phyloP scores from a whole-genome alignment of 352 stramenopile species.

The Phytophthora foliorum region DNA sequence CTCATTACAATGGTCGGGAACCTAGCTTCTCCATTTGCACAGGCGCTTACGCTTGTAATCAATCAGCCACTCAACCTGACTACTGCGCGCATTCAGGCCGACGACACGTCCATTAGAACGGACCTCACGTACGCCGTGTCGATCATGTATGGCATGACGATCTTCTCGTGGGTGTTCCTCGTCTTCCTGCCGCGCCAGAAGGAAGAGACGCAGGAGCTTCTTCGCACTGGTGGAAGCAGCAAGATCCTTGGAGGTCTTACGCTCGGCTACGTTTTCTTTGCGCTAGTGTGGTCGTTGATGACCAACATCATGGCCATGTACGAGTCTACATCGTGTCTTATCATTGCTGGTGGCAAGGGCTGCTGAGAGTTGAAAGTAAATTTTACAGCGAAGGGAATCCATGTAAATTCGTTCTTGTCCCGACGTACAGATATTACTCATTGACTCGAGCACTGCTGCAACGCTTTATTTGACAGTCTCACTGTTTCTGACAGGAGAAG shows the following conservation, averaged over 20 bases:
- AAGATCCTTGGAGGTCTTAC: slow-evolving; percentile 42
- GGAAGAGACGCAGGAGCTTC: slow-evolving; percentile 42
- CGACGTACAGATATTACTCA: too few relatives aligned
- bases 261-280: slow-evolving; percentile 40
- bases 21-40: slow-evolving; percentile 43
- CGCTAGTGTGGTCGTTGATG: slow-evolving; percentile 45
- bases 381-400: too few relatives aligned
- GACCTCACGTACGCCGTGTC: slow-evolving; percentile 46
- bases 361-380: slow-evolving; percentile 2
- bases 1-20: slow-evolving; percentile 56
- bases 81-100: slow-evolving; percentile 41
- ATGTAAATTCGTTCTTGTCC: too few relatives aligned
- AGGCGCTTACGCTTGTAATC: slow-evolving; percentile 44
- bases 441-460: neutral
- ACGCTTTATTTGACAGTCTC: neutral
- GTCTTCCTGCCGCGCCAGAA: slow-evolving; percentile 46
- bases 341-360: slow-evolving; percentile 28
- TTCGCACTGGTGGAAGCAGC: slow-evolving; percentile 39
- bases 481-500: neutral
- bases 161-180: slow-evolving; percentile 46
- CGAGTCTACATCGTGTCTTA: slow-evolving; percentile 37
- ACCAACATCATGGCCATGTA: slow-evolving; percentile 55
- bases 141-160: slow-evolving; percentile 47
- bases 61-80: slow-evolving; percentile 44
- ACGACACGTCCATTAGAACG: slow-evolving; percentile 41